phyloP scores from a whole-genome alignment of 306 rosid species.

The Glycine soja region DNA sequence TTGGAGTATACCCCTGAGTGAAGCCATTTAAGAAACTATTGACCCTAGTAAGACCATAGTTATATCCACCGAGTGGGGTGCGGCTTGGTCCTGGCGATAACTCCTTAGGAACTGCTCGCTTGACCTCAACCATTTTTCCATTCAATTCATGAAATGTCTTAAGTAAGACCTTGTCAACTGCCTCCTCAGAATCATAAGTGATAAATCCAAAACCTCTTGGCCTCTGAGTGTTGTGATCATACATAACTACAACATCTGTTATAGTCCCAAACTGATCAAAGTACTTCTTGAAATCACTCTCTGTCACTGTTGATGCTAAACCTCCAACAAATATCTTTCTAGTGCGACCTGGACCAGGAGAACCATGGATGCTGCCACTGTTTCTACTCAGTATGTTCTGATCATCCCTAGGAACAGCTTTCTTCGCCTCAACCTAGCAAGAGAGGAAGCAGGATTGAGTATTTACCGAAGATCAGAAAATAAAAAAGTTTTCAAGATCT shows the following conservation, averaged over 20 bases:
- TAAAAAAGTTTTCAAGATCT: constrained; percentile 9
- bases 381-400: constrained; percentile 81
- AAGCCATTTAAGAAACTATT: constrained; percentile 85
- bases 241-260: constrained; percentile 99
- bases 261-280: constrained; percentile 98
- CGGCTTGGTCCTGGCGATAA: constrained; percentile 91
- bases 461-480: constrained; percentile 5
- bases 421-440: constrained; percentile 94
- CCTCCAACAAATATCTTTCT: constrained; percentile 99
- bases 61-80: constrained; percentile 80
- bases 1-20: constrained; percentile 81
- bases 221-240: constrained; percentile 98
- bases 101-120: constrained; percentile 99
- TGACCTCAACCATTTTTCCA: constrained; percentile 99
- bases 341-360: constrained; percentile 94
- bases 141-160: constrained; percentile 94
- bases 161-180: constrained; percentile 87
- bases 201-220: constrained; percentile 98
- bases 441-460: constrained; percentile 40
- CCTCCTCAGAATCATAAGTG: constrained; percentile 96
- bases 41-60: constrained; percentile 79
- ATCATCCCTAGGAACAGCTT: constrained; percentile 98
- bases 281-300: constrained; percentile 90
- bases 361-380: constrained; percentile 83
- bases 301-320: constrained; percentile 95